These are phyloP conservation scores for Penicillium arizonense DNA, from an alignment of 495 filamentous ascomycete species.

Conservation along the genomic window DNA sequence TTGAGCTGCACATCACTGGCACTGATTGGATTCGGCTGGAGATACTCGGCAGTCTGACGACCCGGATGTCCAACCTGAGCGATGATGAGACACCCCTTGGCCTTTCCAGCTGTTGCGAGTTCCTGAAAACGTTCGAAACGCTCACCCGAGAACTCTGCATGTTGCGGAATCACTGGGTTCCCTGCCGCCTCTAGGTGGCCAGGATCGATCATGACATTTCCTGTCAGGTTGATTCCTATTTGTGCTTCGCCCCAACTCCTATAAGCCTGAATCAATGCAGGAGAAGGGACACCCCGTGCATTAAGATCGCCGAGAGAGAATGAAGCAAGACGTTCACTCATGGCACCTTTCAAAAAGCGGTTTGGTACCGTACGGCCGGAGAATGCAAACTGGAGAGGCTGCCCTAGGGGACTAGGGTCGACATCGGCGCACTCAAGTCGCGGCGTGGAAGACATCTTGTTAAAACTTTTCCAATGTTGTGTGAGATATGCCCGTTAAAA, in stretches of 20 bases:
- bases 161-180: slow-evolving; percentile 55
- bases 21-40: slow-evolving; percentile 56
- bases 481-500: no score
- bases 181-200: slow-evolving; percentile 58
- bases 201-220: slow-evolving; percentile 61
- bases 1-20: slow-evolving; percentile 60
- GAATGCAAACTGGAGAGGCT: slow-evolving; percentile 58
- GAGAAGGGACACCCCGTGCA: slow-evolving; percentile 55
- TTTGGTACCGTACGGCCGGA: slow-evolving; percentile 54
- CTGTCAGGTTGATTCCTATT: slow-evolving; percentile 57
- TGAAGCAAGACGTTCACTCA: slow-evolving; percentile 59
- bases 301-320: slow-evolving; percentile 50
- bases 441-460: slow-evolving; percentile 2
- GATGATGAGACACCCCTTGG: slow-evolving; percentile 53
- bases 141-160: slow-evolving; percentile 44
- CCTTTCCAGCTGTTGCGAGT: slow-evolving; percentile 48
- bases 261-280: slow-evolving; percentile 58
- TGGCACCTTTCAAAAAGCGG: slow-evolving; percentile 62
- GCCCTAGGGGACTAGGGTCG: slow-evolving; percentile 48
- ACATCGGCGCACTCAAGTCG: slow-evolving; percentile 25
- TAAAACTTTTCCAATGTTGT: no score
- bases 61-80: slow-evolving; percentile 64
- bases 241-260: slow-evolving; percentile 58
- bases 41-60: slow-evolving; percentile 47
- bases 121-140: slow-evolving; percentile 58